These are phyloP conservation scores for Colletotrichum melonis DNA, from an alignment of 2,329 filamentous ascomycete genomes.

Conservation along the genomic window DNA sequence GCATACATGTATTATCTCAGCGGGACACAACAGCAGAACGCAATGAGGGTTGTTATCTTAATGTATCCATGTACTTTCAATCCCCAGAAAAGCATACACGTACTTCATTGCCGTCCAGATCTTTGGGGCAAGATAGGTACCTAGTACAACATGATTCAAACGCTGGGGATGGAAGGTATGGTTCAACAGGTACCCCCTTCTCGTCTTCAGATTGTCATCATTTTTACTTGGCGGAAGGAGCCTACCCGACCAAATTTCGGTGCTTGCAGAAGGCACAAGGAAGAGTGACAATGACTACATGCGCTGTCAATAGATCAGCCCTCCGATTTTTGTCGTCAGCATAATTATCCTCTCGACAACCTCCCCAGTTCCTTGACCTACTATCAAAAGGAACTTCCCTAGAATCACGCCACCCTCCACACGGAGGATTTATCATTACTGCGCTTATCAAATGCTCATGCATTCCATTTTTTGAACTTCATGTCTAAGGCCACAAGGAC, in stretches of 20 bases:
- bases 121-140: no score
- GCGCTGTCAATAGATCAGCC: not conserved
- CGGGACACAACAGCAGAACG: no score
- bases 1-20: no score
- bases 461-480: not conserved
- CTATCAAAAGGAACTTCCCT: not conserved
- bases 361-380: not conserved
- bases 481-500: slow-evolving; percentile 11
- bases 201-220: not conserved
- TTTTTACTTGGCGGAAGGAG: not conserved
- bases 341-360: not conserved
- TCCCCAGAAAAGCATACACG: no score
- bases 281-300: not conserved
- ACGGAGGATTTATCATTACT: not conserved
- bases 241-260: not conserved
- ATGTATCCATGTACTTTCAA: no score
- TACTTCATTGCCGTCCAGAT: no score
- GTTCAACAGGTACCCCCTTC: not conserved
- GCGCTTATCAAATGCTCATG: not conserved
- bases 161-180: not conserved
- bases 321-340: not conserved
- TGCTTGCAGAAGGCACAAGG: not conserved
- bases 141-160: no score
- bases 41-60: no score
- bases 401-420: not conserved